A percentile compares a stretch with the other conserved stretches of the same genome.
Conservation (phyloP, 495 filamentous ascomycete species). For the Hypoxylon fragiforme region DNA sequence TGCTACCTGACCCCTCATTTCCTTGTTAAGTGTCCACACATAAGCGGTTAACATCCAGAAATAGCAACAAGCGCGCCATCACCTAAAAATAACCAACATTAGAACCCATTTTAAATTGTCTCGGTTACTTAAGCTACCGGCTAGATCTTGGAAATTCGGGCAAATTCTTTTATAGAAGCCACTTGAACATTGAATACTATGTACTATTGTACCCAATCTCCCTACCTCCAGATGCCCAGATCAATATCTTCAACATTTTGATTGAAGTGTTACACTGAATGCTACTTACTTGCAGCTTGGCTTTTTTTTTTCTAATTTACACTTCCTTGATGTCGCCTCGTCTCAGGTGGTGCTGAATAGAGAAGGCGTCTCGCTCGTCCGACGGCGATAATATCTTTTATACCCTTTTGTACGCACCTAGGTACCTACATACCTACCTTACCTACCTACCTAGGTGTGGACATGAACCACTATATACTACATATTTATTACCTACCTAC, state of each 20-base stretch:
- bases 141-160: slow-evolving; percentile 11
- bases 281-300: not conserved
- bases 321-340: slow-evolving; percentile 14
- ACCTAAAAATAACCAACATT: slow-evolving; percentile 26
- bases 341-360: slow-evolving; percentile 31
- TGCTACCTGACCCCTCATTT: not conserved
- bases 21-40: not conserved
- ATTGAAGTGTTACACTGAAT: not conserved
- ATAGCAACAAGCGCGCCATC: slow-evolving; percentile 34
- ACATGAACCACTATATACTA: too few relatives aligned
- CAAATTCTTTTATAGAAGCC: slow-evolving; percentile 10
- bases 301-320: not conserved
- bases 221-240: too few relatives aligned
- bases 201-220: too few relatives aligned
- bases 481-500: too few relatives aligned
- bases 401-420: too few relatives aligned
- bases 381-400: slow-evolving; percentile 11
- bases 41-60: slow-evolving; percentile 25
- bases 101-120: not conserved
- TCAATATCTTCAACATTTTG: too few relatives aligned
- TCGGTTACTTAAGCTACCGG: slow-evolving; percentile 5
- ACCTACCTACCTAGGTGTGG: not conserved
- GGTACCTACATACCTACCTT: not conserved
- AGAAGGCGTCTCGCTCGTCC: slow-evolving; percentile 33
- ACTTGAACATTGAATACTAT: too few relatives aligned